Evolutionary conservation across 2,329 filamentous ascomycete species (phyloP), one percentile per base, ranked within the genome.

Genomic region (Penicillium sp.): DNA sequence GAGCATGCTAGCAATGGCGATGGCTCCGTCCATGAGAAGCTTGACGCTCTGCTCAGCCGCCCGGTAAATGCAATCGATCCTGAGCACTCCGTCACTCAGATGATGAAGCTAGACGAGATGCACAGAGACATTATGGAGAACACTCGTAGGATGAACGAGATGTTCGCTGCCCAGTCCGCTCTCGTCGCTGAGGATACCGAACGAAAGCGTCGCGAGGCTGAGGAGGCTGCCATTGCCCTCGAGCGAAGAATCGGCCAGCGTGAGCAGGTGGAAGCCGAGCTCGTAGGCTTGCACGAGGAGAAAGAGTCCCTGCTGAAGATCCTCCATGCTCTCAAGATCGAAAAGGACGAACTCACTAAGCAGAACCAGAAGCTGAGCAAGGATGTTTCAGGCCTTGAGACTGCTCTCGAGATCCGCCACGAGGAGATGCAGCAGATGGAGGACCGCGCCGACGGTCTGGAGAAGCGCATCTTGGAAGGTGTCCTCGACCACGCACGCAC

Each of bases 371-470:
- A 85, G 46, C 76, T 96, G 23, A 82, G 82, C 8, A 89, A 88
- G 20, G 90, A 98, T 57, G 84, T 98, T 0, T 90, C 89, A 4
- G 87, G 89, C 7, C 79, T 98, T 1, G 89, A 97, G 65, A 97
- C 89, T 7, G 91, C 93, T 0, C 78, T 97, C 24, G 82, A 85
- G 14, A 84, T 97, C 46, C 86, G 93, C 44, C 86, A 88, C 36
- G 91, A 97, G 57, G 93, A 97, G 70, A 81, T 98, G 49, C 82
- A 88, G 37, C 79, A 86, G 22, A 96, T 98, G 87, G 91, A 97
- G 66, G 75, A 79, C 9, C 86, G 91, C 52, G 93, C 91, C 2
- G 89, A 96, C 66, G 81, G 82, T 3, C 77, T 98, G 20, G 93
- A 98, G 71, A 86, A 90, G 42, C 84, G 93, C 22, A 95, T 98